phyloP scores from a whole-genome alignment of 2,329 filamentous ascomycete species.

The Claviceps arundinis region DNA sequence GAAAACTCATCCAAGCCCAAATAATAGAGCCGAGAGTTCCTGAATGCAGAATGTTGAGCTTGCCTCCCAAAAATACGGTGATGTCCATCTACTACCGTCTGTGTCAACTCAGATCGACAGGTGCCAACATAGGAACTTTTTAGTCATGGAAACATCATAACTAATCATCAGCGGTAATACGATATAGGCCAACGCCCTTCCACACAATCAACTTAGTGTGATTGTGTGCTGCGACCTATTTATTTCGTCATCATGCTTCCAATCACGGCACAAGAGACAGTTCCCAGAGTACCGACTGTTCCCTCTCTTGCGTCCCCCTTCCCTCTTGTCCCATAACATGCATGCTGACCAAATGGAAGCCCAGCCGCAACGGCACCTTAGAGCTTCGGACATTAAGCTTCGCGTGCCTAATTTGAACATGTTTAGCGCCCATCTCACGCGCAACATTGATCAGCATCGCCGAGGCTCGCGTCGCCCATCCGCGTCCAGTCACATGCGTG shows the following conservation, averaged over 20 bases:
- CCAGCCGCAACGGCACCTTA: slow-evolving; percentile 6
- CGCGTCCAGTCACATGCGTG: slow-evolving; percentile 7
- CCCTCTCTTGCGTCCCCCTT: background rate
- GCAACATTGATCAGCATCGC: slow-evolving; percentile 7
- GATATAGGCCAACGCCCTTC: background rate
- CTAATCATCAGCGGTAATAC: background rate
- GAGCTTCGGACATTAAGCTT: slow-evolving; percentile 7
- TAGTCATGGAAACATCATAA: background rate
- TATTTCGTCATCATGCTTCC: background rate
- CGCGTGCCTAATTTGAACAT: slow-evolving; percentile 9
- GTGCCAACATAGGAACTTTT: background rate
- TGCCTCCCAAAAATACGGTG: too few species aligned
- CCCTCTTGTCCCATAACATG: background rate
- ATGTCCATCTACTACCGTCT: too few species aligned
- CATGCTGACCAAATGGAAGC: slow-evolving; percentile 3
- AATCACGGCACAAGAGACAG: background rate
- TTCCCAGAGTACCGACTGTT: background rate
- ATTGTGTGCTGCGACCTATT: background rate
- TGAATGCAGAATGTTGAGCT: too few species aligned
- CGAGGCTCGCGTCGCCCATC: slow-evolving; percentile 8
- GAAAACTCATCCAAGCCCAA: too few species aligned
- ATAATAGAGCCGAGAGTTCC: too few species aligned
- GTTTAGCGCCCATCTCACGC: slow-evolving; percentile 7
- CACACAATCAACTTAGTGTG: background rate
- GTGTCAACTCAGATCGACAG: too few species aligned